Conservation (phyloP, 768 basidiomycete species). For the Cyclocybe aegerita region DNA sequence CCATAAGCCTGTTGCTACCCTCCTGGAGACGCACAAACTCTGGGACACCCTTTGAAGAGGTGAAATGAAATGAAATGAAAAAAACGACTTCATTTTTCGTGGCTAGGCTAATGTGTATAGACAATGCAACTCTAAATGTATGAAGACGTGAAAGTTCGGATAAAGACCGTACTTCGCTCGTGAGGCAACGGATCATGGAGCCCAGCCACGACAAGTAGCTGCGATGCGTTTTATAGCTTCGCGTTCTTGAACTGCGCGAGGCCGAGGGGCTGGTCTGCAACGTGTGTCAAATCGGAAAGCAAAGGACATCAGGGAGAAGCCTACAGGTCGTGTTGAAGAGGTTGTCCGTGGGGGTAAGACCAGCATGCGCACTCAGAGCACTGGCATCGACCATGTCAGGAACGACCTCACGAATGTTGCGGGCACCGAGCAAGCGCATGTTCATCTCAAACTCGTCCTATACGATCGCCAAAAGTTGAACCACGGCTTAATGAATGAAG, state of each 20-base stretch:
- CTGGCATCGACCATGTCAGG: conserved; percentile 91
- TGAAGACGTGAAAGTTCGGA: too few species aligned
- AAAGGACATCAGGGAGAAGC: conserved; percentile 23
- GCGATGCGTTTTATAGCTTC: conserved; percentile 18
- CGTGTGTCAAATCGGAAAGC: neutral
- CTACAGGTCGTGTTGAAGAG: conserved; percentile 80
- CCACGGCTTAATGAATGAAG: too few species aligned
- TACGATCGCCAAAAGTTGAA: neutral
- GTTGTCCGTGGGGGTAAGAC: conserved; percentile 64
- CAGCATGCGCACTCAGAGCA: conserved; percentile 63
- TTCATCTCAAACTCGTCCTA: conserved; percentile 99
- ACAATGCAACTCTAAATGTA: neutral
- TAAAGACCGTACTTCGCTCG: neutral
- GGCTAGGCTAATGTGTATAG: neutral
- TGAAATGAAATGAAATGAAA: too few species aligned
- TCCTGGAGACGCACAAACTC: too few species aligned
- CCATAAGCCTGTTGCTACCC: too few species aligned
- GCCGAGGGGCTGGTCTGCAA: conserved; percentile 17
- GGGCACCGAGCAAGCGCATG: conserved; percentile 87
- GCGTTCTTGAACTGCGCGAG: conserved; percentile 19
- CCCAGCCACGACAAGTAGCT: neutral
- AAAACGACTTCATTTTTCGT: too few species aligned
- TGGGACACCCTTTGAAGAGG: too few species aligned
- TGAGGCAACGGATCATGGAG: neutral
- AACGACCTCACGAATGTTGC: conserved; percentile 71